phyloP scores from a whole-genome alignment of 345 rosid genomes.

The Aquilaria malaccensis region DNA sequence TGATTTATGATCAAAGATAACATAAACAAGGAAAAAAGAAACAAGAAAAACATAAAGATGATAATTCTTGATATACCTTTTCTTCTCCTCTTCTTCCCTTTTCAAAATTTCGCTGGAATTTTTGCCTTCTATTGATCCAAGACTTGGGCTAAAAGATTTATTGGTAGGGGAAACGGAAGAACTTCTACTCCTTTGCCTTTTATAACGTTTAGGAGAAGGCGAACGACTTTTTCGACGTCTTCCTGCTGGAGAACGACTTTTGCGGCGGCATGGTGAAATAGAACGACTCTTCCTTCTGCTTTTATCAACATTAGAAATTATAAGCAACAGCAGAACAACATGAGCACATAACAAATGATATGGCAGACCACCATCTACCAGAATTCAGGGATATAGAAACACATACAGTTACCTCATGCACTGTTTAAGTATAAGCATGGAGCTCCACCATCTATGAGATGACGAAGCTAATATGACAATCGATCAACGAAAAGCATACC shows the following conservation, averaged over 20 bases:
- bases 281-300: conserved; percentile 87
- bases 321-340: conserved; percentile 29
- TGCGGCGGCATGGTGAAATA: conserved; percentile 57
- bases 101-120: conserved; percentile 56
- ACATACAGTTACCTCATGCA: conserved; percentile 92
- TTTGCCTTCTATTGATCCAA: conserved; percentile 56
- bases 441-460: conserved; percentile 93
- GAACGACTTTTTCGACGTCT: conserved; percentile 70
- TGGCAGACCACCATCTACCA: conserved; percentile 31
- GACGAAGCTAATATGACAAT: conserved; percentile 85
- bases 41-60: background rate
- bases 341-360: conserved; percentile 20
- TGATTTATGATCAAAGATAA: too few relatives aligned
- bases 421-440: conserved; percentile 57
- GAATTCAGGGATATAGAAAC: conserved; percentile 31
- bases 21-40: background rate
- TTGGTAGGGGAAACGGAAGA: conserved; percentile 57
- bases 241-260: conserved; percentile 55
- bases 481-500: conserved; percentile 72
- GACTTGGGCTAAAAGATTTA: conserved; percentile 55
- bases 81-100: conserved; percentile 86
- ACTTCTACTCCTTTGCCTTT: conserved; percentile 78
- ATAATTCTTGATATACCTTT: conserved; percentile 48
- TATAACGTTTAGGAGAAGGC: conserved; percentile 60
- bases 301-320: conserved; percentile 26